Conservation (phyloP, 352 stramenopile genomes). For the Phytophthora quininea region DNA sequence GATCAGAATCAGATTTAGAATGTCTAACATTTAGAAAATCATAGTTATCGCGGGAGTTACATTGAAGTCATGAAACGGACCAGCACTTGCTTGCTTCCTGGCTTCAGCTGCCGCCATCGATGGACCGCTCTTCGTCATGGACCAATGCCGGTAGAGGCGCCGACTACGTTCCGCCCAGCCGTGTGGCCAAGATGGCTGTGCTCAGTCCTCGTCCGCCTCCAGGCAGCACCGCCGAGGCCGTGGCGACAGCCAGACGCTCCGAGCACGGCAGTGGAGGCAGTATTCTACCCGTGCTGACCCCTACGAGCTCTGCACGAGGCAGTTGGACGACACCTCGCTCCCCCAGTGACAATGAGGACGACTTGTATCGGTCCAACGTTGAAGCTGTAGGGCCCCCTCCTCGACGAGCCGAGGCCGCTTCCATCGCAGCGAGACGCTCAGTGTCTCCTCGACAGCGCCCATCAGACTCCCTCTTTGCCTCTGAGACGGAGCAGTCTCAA, state of each 20-base stretch:
- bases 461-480: constrained; percentile 14
- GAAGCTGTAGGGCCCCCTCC: constrained; percentile 24
- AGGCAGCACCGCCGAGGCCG: constrained; percentile 23
- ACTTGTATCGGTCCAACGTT: constrained; percentile 11
- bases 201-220: constrained; percentile 35
- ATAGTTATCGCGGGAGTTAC: too few species aligned
- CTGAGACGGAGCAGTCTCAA: constrained; percentile 44
- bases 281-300: constrained; percentile 44
- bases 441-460: constrained; percentile 13
- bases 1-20: too few species aligned
- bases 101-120: neutral
- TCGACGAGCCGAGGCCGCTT: constrained; percentile 9
- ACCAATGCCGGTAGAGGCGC: constrained; percentile 15
- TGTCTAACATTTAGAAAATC: too few species aligned
- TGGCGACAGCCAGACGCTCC: constrained; percentile 28
- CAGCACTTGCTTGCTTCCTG: too few species aligned
- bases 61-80: too few species aligned
- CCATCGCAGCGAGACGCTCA: constrained; percentile 18
- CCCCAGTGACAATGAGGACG: constrained; percentile 15
- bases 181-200: constrained; percentile 24
- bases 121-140: constrained; percentile 32
- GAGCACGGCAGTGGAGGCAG: constrained; percentile 30
- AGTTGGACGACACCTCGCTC: constrained; percentile 58
- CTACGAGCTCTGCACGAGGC: constrained; percentile 38
- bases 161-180: constrained; percentile 29